These are phyloP conservation scores for Lithocarpus polystachyus DNA, from an alignment of 306 rosid species.

Conservation along the genomic window DNA sequence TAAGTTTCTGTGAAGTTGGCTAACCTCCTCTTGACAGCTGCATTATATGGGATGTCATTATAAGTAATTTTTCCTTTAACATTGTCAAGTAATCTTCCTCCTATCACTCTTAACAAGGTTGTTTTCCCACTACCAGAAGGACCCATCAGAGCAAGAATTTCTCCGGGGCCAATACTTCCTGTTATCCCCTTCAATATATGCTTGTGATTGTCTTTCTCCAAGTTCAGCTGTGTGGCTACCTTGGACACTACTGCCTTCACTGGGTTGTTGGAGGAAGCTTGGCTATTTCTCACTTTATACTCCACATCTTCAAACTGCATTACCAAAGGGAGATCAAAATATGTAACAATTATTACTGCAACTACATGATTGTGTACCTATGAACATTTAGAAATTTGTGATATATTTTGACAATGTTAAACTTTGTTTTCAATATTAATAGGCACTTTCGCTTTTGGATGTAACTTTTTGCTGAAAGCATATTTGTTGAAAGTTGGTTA, in stretches of 20 bases:
- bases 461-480: no score
- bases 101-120: slow-evolving; percentile 78
- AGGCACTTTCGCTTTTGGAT: not conserved
- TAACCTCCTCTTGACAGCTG: slow-evolving; percentile 83
- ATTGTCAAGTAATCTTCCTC: slow-evolving; percentile 72
- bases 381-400: not conserved
- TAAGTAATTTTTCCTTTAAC: slow-evolving; percentile 76
- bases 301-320: slow-evolving; percentile 95
- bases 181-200: slow-evolving; percentile 80
- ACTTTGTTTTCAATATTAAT: not conserved
- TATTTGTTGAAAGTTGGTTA: no score
- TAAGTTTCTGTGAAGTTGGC: slow-evolving; percentile 1
- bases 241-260: slow-evolving; percentile 57
- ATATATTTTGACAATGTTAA: no score
- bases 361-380: not conserved
- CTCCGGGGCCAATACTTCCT: slow-evolving; percentile 92
- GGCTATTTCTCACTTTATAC: slow-evolving; percentile 59
- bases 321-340: not conserved
- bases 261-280: slow-evolving; percentile 35
- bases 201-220: slow-evolving; percentile 56
- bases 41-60: slow-evolving; percentile 59
- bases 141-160: slow-evolving; percentile 95
- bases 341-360: not conserved
- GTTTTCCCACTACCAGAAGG: slow-evolving; percentile 99
- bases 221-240: slow-evolving; percentile 41